A percentile compares a stretch with the other conserved stretches of the same genome.
Conservation (phyloP, 2,329 filamentous ascomycete species). For the Biscogniauxia mediterranea region DNA sequence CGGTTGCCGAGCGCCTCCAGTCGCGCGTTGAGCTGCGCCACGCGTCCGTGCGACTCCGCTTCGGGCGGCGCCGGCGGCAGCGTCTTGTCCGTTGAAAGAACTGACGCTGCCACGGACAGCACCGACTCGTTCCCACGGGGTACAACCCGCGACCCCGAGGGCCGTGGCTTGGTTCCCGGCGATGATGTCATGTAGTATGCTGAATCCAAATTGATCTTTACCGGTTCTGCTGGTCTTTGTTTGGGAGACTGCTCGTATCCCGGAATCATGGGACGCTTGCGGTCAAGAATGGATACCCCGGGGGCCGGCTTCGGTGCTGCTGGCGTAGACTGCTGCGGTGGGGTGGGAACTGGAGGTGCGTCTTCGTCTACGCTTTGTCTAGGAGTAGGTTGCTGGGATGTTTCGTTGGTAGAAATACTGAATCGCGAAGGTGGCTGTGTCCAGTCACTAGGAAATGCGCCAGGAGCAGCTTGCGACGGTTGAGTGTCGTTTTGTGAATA, state of each 20-base stretch:
- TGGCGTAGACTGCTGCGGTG: constrained; percentile 34
- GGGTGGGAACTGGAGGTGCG: constrained; percentile 37
- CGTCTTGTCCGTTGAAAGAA: constrained; percentile 47
- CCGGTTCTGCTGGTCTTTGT: constrained; percentile 22
- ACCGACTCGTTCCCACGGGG: constrained; percentile 19
- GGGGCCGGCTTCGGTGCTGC: constrained; percentile 11
- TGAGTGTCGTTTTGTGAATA: constrained; percentile 34
- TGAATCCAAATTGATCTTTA: constrained; percentile 32
- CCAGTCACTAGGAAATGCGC: constrained; percentile 37
- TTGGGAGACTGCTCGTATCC: constrained; percentile 25
- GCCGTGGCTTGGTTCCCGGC: constrained; percentile 10
- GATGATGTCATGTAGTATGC: constrained; percentile 23
- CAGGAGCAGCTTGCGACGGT: constrained; percentile 18
- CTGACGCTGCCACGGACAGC: constrained; percentile 17
- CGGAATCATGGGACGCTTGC: constrained; percentile 35
- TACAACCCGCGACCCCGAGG: constrained; percentile 7
- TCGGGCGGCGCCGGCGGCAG: constrained; percentile 63
- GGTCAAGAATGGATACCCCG: constrained; percentile 38
- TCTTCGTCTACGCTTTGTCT: constrained; percentile 38
- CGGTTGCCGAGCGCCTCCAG: constrained; percentile 65
- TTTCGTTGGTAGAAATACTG: constrained; percentile 61
- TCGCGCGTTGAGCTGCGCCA: constrained; percentile 64
- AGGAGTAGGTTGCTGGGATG: constrained; percentile 45
- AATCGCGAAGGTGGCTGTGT: constrained; percentile 59
- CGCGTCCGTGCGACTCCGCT: constrained; percentile 55